A percentile compares a stretch with the other conserved stretches of the same genome.
Evolutionary conservation across 192 early-diverging fungal species (phyloP).

Genomic region (Dimargaris xerosporica): DNA sequence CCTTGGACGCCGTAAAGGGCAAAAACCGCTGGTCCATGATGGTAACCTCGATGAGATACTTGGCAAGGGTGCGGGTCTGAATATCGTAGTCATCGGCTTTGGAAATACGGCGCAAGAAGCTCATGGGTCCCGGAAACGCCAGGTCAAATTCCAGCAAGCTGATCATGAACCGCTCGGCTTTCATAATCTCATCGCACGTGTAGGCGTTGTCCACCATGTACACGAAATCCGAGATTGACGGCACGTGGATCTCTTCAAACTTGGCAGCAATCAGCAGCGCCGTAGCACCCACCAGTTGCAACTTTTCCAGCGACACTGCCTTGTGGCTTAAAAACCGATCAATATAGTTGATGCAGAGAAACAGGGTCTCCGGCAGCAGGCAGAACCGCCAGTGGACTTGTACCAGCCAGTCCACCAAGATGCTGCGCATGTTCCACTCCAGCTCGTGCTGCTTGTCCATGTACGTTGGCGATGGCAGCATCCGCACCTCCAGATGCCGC

Average conservation of each 20-base stretch:
- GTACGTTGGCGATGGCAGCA: constrained; percentile 68
- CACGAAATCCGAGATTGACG: constrained; percentile 68
- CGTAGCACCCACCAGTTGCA: constrained; percentile 89
- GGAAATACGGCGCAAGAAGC: constrained; percentile 75
- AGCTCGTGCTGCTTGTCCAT: constrained; percentile 75
- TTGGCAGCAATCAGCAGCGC: constrained; percentile 84
- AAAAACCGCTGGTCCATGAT: constrained; percentile 76
- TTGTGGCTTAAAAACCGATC: constrained; percentile 87
- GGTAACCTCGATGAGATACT: constrained; percentile 93
- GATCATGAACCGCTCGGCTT: constrained; percentile 85
- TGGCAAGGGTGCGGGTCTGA: constrained; percentile 80
- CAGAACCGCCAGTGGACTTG: constrained; percentile 85
- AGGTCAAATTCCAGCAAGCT: constrained; percentile 74
- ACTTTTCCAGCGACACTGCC: constrained; percentile 66
- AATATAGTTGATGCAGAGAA: constrained; percentile 80
- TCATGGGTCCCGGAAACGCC: constrained; percentile 80
- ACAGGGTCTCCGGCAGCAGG: constrained; percentile 88
- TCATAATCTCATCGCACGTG: constrained; percentile 68
- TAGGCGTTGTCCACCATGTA: constrained; percentile 72
- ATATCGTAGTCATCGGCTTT: constrained; percentile 84
- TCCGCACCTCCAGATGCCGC: constrained; percentile 51
- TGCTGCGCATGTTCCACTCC: constrained; percentile 79
- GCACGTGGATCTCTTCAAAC: constrained; percentile 84
- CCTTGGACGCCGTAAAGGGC: constrained; percentile 42
- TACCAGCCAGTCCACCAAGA: constrained; percentile 92